Conservation (phyloP, 2,329 filamentous ascomycete species). For the Penicillium expansum region DNA sequence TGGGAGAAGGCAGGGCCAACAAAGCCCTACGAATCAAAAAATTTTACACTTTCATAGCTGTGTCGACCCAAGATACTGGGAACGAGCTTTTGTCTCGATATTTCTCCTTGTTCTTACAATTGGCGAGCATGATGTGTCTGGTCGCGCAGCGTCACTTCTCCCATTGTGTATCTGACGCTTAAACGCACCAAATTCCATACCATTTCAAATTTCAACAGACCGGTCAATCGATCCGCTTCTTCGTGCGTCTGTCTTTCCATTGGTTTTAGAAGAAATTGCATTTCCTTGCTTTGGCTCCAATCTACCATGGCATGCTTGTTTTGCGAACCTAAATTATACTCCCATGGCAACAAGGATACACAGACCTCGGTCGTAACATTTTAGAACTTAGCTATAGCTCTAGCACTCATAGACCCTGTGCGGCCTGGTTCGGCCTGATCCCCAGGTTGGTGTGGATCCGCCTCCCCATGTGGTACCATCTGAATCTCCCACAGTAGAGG, state of each 20-base stretch:
- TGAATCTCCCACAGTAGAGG: too few species aligned
- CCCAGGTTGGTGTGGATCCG: conserved; percentile 6
- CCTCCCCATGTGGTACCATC: not conserved
- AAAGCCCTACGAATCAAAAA: conserved; percentile 41
- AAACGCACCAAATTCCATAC: conserved; percentile 37
- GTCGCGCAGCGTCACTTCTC: conserved; percentile 31
- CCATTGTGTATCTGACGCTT: conserved; percentile 37
- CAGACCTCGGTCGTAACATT: not conserved
- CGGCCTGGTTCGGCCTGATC: not conserved
- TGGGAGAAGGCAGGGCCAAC: conserved; percentile 40
- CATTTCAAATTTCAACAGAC: conserved; percentile 28
- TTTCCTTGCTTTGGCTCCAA: conserved; percentile 25
- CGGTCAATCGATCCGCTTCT: conserved; percentile 19
- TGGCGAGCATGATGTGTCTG: conserved; percentile 29
- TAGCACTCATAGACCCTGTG: not conserved
- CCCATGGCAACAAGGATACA: not conserved
- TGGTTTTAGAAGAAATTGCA: conserved; percentile 24
- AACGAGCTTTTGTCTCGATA: conserved; percentile 19
- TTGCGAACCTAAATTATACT: not conserved
- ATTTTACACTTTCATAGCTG: conserved; percentile 29
- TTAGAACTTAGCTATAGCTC: not conserved
- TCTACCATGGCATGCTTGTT: conserved; percentile 19
- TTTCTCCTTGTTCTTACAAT: conserved; percentile 20
- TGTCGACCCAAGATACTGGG: conserved; percentile 27
- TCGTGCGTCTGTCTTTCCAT: conserved; percentile 12